A percentile compares a stretch with the other conserved stretches of the same genome.
These are phyloP conservation scores for Leucogyrophana mollusca DNA, from an alignment of 768 basidiomycete species.

Conservation along the genomic window DNA sequence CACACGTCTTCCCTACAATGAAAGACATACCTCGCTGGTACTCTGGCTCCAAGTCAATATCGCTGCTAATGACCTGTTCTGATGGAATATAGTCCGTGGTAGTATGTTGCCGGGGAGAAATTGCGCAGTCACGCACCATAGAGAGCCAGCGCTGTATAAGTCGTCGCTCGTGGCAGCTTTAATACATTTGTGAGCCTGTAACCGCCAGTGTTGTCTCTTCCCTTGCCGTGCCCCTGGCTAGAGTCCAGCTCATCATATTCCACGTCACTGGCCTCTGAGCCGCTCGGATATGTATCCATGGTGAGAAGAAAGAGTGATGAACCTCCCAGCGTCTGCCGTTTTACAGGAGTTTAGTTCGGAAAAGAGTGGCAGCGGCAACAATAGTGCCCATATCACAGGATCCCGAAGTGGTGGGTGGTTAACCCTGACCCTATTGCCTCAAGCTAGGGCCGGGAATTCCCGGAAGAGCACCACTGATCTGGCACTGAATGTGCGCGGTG, in stretches of 20 bases:
- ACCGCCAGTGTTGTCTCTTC: constrained; percentile 8
- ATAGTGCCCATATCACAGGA: no score
- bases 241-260: constrained; percentile 11
- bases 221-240: background rate
- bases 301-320: no score
- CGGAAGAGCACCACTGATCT: no score
- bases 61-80: constrained; percentile 65
- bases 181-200: constrained; percentile 43
- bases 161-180: constrained; percentile 57
- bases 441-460: no score
- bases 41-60: constrained; percentile 73
- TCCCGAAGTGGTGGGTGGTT: no score
- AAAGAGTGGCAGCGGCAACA: no score
- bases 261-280: constrained; percentile 22
- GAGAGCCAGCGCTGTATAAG: constrained; percentile 60
- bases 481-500: no score
- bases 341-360: no score
- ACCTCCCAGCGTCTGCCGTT: no score
- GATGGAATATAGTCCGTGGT: constrained; percentile 1
- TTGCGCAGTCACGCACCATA: constrained; percentile 42
- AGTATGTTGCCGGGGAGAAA: background rate
- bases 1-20: background rate
- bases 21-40: constrained; percentile 64
- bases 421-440: no score
- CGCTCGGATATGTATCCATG: constrained; percentile 14